These are phyloP conservation scores for Epichloe hybrida DNA, from an alignment of 2,329 filamentous ascomycete genomes.

Conservation along the genomic window DNA sequence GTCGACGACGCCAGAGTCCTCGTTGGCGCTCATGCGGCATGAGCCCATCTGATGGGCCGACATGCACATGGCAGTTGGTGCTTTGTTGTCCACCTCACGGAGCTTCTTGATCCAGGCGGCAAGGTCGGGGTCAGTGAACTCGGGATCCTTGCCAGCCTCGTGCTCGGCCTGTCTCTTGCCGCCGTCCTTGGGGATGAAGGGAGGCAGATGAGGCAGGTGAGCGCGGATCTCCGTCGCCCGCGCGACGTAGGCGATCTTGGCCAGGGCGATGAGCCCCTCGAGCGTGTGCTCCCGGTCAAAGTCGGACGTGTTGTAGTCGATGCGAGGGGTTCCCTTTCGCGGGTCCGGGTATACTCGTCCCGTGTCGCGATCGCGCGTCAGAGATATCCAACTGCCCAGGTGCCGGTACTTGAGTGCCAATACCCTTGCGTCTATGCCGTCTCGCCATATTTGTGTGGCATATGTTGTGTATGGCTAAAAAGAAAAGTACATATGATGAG, in stretches of 20 bases:
- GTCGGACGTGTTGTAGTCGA: conserved; percentile 57
- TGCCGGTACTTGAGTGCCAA: conserved; percentile 53
- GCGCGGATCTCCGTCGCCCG: conserved; percentile 72
- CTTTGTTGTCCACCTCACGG: conserved; percentile 32
- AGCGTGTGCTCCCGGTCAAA: conserved; percentile 62
- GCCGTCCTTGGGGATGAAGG: conserved; percentile 37
- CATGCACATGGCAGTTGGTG: conserved; percentile 39
- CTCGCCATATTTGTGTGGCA: conserved; percentile 50
- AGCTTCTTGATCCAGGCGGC: conserved; percentile 44
- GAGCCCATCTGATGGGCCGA: conserved; percentile 74
- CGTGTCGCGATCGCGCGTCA: conserved; percentile 62
- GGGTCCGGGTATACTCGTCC: conserved; percentile 65
- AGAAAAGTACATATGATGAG: no score
- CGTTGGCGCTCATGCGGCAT: conserved; percentile 52
- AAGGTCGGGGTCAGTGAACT: conserved; percentile 47
- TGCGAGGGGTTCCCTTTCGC: conserved; percentile 44
- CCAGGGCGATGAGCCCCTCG: conserved; percentile 56
- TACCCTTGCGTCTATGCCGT: conserved; percentile 60
- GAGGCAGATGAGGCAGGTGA: conserved; percentile 42
- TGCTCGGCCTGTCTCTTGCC: conserved; percentile 10
- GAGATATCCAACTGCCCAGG: conserved; percentile 57
- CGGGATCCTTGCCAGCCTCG: conserved; percentile 18
- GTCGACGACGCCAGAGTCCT: conserved; percentile 43
- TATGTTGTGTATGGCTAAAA: conserved; percentile 49
- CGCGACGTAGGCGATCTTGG: conserved; percentile 64